Evolutionary conservation across 192 early-diverging fungal species (phyloP).

Genomic region (Coemansia biformis): DNA sequence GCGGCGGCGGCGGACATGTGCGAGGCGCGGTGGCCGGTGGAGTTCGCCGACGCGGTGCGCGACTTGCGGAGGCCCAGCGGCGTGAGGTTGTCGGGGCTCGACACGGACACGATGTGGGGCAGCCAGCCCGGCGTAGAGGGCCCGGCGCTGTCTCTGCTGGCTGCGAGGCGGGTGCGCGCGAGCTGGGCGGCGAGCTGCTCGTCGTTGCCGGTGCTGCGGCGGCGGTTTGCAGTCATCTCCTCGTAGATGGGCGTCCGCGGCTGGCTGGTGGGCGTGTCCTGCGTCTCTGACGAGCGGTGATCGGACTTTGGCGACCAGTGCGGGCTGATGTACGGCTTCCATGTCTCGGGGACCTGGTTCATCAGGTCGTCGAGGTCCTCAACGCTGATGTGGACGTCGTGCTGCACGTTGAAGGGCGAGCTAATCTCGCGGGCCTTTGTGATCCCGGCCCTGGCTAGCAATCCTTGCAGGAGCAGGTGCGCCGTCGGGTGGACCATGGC

Average conservation of each 20-base stretch:
- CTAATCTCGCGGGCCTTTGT: slow-evolving; percentile 40
- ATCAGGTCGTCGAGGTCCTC: slow-evolving; percentile 49
- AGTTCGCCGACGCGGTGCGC: slow-evolving; percentile 23
- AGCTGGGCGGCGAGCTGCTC: slow-evolving; percentile 14
- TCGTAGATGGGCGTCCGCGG: slow-evolving; percentile 39
- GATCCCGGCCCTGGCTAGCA: slow-evolving; percentile 44
- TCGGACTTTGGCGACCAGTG: slow-evolving; percentile 20
- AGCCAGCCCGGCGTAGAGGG: slow-evolving; percentile 39
- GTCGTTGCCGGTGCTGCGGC: slow-evolving; percentile 26
- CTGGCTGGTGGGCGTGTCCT: slow-evolving; percentile 7
- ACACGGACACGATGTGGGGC: slow-evolving; percentile 39
- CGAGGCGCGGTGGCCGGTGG: slow-evolving; percentile 6
- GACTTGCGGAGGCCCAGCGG: slow-evolving; percentile 16
- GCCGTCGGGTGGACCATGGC: slow-evolving; percentile 32
- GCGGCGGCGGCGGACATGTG: slow-evolving; percentile 12
- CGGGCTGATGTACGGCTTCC: slow-evolving; percentile 42
- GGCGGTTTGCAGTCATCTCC: slow-evolving; percentile 25
- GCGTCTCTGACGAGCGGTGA: slow-evolving; percentile 13
- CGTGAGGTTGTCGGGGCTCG: slow-evolving; percentile 19
- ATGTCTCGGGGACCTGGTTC: slow-evolving; percentile 40
- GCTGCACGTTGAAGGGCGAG: slow-evolving; percentile 50
- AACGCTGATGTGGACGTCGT: slow-evolving; percentile 51
- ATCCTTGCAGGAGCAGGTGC: slow-evolving; percentile 36
- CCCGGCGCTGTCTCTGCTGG: slow-evolving; percentile 1
- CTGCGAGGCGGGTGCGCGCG: slow-evolving; percentile 12